These are phyloP conservation scores for Aspergillus aculeatinus DNA, from an alignment of 2,329 filamentous ascomycete genomes.

Conservation along the genomic window DNA sequence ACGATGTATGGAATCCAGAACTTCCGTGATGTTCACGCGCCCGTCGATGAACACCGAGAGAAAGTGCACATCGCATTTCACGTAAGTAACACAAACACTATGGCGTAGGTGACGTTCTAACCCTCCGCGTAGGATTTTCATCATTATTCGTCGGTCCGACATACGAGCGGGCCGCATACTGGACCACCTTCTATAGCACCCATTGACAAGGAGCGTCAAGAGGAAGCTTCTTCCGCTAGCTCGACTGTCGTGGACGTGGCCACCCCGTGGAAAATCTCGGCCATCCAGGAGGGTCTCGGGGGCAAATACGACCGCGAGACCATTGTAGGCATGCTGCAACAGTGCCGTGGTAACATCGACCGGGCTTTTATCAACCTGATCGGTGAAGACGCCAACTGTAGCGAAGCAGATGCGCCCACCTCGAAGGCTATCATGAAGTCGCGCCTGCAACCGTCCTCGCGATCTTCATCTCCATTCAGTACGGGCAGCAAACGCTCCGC, in stretches of 20 bases:
- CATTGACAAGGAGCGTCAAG: slow-evolving; percentile 10
- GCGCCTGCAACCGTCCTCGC: slow-evolving; percentile 36
- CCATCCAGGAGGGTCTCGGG: slow-evolving; percentile 53
- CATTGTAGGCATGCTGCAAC: slow-evolving; percentile 54
- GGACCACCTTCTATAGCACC: slow-evolving; percentile 53
- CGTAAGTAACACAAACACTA: slow-evolving; percentile 44
- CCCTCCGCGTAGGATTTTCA: slow-evolving; percentile 53
- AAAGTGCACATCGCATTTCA: slow-evolving; percentile 62
- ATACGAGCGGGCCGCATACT: slow-evolving; percentile 57
- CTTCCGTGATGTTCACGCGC: slow-evolving; percentile 49
- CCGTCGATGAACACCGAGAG: slow-evolving; percentile 34
- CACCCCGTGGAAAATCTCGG: slow-evolving; percentile 57
- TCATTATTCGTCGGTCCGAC: slow-evolving; percentile 67
- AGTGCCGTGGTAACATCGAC: slow-evolving; percentile 55
- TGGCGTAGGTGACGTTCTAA: slow-evolving; percentile 11
- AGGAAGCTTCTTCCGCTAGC: slow-evolving; percentile 14
- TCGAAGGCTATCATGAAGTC: slow-evolving; percentile 32
- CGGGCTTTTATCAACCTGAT: slow-evolving; percentile 53
- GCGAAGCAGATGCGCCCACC: slow-evolving; percentile 22
- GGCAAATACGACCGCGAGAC: slow-evolving; percentile 51
- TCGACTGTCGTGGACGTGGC: slow-evolving; percentile 39
- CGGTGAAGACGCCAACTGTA: slow-evolving; percentile 42
- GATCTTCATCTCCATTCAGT: slow-evolving; percentile 44
- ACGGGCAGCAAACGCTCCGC: slow-evolving; percentile 44
- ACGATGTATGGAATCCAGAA: slow-evolving; percentile 39